These are phyloP conservation scores for Lentinula edodes DNA, from an alignment of 768 basidiomycete genomes.

Conservation along the genomic window DNA sequence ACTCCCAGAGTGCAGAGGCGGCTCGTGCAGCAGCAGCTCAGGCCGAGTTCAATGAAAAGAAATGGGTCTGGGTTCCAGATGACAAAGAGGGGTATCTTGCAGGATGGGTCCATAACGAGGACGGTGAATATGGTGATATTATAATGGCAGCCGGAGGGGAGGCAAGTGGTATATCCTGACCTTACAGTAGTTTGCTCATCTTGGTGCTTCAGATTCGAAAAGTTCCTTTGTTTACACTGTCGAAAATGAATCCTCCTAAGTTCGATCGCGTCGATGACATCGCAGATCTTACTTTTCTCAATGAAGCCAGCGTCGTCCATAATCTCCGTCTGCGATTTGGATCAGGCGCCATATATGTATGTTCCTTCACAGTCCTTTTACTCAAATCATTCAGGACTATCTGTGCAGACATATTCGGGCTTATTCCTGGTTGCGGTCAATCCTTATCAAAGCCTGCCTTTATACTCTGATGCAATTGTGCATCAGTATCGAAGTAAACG, in stretches of 20 bases:
- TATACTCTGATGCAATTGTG: slow-evolving; percentile 85
- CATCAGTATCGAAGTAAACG: slow-evolving; percentile 89
- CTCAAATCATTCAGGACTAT: slow-evolving; percentile 7
- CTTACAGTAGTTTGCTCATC: background rate
- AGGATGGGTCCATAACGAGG: slow-evolving; percentile 88
- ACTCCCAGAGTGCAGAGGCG: slow-evolving; percentile 59
- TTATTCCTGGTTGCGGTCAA: slow-evolving; percentile 98
- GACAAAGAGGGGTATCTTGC: slow-evolving; percentile 88
- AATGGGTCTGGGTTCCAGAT: slow-evolving; percentile 98
- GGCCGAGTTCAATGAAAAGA: slow-evolving; percentile 96
- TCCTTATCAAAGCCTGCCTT: slow-evolving; percentile 87
- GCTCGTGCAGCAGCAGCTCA: slow-evolving; percentile 85
- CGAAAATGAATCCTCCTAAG: slow-evolving; percentile 98
- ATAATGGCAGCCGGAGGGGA: slow-evolving; percentile 83
- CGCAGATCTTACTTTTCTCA: slow-evolving; percentile 94
- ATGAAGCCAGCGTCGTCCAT: slow-evolving; percentile 98
- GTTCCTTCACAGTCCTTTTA: slow-evolving; percentile 22
- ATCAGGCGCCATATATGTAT: slow-evolving; percentile 86
- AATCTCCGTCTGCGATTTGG: slow-evolving; percentile 91
- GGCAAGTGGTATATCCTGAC: slow-evolving; percentile 33
- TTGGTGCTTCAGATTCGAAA: slow-evolving; percentile 43
- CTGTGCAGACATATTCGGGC: slow-evolving; percentile 80
- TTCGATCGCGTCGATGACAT: slow-evolving; percentile 98
- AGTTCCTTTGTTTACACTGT: slow-evolving; percentile 75
- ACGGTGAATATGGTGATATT: slow-evolving; percentile 78